Evolutionary conservation across 2,329 filamentous ascomycete species (phyloP).

Genomic region (Phialophora chinensis): DNA sequence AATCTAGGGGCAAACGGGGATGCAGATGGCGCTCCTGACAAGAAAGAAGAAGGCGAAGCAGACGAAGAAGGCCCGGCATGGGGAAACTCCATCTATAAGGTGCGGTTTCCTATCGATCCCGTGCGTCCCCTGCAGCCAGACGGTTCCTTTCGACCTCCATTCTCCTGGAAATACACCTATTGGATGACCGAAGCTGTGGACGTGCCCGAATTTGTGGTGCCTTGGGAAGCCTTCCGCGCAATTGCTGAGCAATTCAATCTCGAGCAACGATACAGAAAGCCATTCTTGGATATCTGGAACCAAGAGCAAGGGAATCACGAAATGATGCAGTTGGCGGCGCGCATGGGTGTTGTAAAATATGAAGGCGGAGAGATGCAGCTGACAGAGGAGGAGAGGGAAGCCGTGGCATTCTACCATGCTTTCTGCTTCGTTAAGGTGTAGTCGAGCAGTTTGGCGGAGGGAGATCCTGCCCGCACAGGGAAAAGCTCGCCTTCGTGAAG

Average conservation of each 20-base stretch:
- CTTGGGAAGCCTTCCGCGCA: constrained; percentile 96
- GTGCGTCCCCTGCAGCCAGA: constrained; percentile 73
- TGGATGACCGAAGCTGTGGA: constrained; percentile 96
- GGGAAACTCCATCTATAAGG: constrained; percentile 91
- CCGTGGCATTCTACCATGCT: constrained; percentile 83
- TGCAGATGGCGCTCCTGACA: constrained; percentile 37
- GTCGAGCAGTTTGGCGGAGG: neutral
- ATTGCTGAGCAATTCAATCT: constrained; percentile 96
- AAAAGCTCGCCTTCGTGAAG: neutral
- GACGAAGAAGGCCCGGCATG: constrained; percentile 75
- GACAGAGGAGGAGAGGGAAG: constrained; percentile 87
- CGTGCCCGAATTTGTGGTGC: constrained; percentile 96
- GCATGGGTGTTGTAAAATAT: constrained; percentile 89
- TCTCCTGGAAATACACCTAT: constrained; percentile 98
- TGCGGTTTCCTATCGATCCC: constrained; percentile 72
- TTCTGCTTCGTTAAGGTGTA: constrained; percentile 98
- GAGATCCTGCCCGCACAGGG: neutral
- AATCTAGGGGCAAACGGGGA: constrained; percentile 46
- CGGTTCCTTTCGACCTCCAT: constrained; percentile 90
- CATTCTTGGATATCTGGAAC: constrained; percentile 89
- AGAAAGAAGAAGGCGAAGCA: constrained; percentile 49
- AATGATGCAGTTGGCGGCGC: constrained; percentile 82
- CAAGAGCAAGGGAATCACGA: constrained; percentile 84
- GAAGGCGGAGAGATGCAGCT: constrained; percentile 71
- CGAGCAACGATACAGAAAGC: constrained; percentile 90